Percentiles rank a stretch among this genome's conserved stretches.
These are phyloP conservation scores for Ophiosphaerella korrae DNA, from an alignment of 2,329 filamentous ascomycete genomes.

Conservation along the genomic window DNA sequence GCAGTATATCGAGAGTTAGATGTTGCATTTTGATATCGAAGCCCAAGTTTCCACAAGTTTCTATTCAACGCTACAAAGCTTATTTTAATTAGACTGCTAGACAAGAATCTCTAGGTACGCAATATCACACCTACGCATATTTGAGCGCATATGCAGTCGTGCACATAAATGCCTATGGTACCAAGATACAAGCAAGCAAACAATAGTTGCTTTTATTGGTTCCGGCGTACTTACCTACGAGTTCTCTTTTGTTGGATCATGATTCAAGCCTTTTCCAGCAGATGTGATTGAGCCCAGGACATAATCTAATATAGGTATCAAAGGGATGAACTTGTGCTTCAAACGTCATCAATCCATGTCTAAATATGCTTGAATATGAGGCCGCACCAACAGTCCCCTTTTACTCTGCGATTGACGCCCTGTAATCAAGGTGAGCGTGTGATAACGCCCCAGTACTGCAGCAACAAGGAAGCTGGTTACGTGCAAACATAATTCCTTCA, in stretches of 20 bases:
- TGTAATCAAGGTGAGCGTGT: constrained; percentile 10
- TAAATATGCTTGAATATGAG: constrained; percentile 1
- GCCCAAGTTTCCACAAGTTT: constrained; percentile 2
- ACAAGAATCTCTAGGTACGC: not conserved
- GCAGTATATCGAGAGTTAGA: constrained; percentile 8
- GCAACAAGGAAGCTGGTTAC: constrained; percentile 2
- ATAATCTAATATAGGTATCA: not conserved
- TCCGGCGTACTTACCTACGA: not conserved
- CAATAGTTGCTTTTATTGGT: not conserved
- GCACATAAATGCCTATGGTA: constrained; percentile 15
- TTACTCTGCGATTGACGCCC: constrained; percentile 10
- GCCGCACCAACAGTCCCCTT: constrained; percentile 19
- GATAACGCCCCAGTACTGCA: constrained; percentile 25
- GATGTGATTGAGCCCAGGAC: not conserved
- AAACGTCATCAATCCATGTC: constrained; percentile 2
- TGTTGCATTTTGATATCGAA: constrained; percentile 7
- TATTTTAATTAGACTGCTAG: constrained; percentile 5
- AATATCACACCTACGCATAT: not conserved
- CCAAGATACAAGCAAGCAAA: constrained; percentile 16
- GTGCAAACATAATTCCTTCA: not conserved
- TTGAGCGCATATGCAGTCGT: constrained; percentile 11
- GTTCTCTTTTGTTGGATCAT: not conserved
- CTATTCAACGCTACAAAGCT: not conserved
- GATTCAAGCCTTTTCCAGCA: not conserved
- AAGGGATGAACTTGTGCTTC: constrained; percentile 5